These are phyloP conservation scores for Tephrocybe sp. DNA, from an alignment of 768 basidiomycete species.

Conservation along the genomic window DNA sequence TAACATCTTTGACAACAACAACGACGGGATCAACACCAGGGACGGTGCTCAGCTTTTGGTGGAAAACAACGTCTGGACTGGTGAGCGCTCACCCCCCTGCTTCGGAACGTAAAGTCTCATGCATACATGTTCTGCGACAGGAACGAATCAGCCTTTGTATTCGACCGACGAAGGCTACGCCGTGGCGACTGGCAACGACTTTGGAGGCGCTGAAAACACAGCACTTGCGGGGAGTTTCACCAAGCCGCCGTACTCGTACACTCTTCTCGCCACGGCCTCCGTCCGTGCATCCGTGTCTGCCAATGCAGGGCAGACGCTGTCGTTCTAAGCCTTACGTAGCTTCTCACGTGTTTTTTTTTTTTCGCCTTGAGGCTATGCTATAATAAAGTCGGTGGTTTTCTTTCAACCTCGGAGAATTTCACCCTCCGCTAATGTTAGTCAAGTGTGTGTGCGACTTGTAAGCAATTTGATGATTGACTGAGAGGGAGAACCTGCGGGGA, in stretches of 20 bases:
- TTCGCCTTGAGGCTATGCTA: slow-evolving; percentile 1
- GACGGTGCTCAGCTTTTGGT: slow-evolving; percentile 45
- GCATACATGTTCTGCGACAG: too few species aligned
- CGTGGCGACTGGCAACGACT: slow-evolving; percentile 38
- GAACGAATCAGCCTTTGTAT: slow-evolving; percentile 39
- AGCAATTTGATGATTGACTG: too few species aligned
- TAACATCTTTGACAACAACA: slow-evolving; percentile 42
- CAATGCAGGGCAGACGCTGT: slow-evolving; percentile 30
- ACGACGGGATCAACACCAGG: slow-evolving; percentile 45
- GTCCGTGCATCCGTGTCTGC: slow-evolving; percentile 27
- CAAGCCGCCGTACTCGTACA: slow-evolving; percentile 33
- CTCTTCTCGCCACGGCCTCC: slow-evolving; percentile 24
- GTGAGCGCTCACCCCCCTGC: slow-evolving; percentile 19
- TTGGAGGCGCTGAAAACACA: slow-evolving; percentile 31
- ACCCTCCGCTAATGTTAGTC: neutral
- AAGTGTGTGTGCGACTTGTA: too few species aligned
- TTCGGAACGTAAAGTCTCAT: too few species aligned
- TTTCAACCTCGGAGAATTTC: neutral
- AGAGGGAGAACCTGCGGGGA: too few species aligned
- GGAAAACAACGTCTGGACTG: slow-evolving; percentile 47
- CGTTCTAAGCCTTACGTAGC: slow-evolving; percentile 21
- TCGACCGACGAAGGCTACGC: slow-evolving; percentile 41
- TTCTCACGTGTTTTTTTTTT: neutral
- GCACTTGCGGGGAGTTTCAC: slow-evolving; percentile 33
- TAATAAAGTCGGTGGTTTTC: neutral